phyloP scores from a whole-genome alignment of 495 filamentous ascomycete species.

The Talaromyces ruber region DNA sequence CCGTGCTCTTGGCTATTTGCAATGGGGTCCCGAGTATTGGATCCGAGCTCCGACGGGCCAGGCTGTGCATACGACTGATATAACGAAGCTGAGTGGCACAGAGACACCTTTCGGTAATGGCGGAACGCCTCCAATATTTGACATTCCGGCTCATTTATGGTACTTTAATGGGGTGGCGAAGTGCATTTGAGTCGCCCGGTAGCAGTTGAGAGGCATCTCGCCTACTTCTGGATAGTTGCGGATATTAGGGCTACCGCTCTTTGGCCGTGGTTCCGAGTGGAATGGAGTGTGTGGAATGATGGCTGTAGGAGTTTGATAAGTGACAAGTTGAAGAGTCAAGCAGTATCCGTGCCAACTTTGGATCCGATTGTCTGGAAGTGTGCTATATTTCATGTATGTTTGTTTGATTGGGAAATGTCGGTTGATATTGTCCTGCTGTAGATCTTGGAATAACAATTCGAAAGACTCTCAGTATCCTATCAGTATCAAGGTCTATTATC shows the following conservation, averaged over 20 bases:
- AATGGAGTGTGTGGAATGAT: background rate
- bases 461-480: too few species aligned
- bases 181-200: conserved; percentile 7
- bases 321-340: background rate
- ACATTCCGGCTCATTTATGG: conserved; percentile 25
- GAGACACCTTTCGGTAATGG: conserved; percentile 23
- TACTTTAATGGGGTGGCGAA: conserved; percentile 29
- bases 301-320: background rate
- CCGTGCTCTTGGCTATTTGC: conserved; percentile 42
- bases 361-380: background rate
- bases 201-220: too few species aligned
- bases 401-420: background rate
- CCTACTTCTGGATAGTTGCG: background rate
- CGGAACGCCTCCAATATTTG: conserved; percentile 10
- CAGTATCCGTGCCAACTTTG: background rate
- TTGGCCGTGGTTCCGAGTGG: background rate
- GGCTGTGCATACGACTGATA: background rate
- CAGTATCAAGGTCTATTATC: too few species aligned
- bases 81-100: background rate
- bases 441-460: too few species aligned
- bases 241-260: background rate
- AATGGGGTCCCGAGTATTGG: conserved; percentile 64
- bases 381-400: background rate
- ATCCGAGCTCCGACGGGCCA: conserved; percentile 18
- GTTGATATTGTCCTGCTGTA: background rate